phyloP scores from a whole-genome alignment of 345 rosid genomes.

The Populus deltoides region DNA sequence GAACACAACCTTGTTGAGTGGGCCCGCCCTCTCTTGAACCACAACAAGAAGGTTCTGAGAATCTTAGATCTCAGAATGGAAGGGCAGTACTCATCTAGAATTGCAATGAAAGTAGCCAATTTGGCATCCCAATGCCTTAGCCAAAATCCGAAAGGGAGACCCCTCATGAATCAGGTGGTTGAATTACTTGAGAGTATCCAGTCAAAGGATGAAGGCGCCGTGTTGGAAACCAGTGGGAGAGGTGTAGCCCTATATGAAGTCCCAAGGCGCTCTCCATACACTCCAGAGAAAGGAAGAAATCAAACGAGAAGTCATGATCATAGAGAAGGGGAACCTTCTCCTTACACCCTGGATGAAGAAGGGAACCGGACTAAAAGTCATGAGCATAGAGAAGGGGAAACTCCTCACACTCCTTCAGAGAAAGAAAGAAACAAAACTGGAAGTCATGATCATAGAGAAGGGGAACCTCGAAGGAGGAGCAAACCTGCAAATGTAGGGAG shows the following conservation, averaged over 20 bases:
- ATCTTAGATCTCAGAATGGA: constrained; percentile 91
- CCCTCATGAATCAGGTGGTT: constrained; percentile 80
- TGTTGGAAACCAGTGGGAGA: constrained; percentile 38
- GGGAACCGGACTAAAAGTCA: not conserved
- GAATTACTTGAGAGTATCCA: constrained; percentile 64
- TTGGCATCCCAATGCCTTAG: constrained; percentile 87
- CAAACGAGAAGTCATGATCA: constrained; percentile 4
- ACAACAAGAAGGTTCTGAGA: constrained; percentile 79
- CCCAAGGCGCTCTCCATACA: constrained; percentile 20
- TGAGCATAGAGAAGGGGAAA: not conserved
- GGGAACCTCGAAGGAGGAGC: constrained; percentile 17
- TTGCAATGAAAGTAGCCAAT: constrained; percentile 68
- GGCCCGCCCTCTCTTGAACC: constrained; percentile 85
- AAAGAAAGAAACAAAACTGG: not conserved
- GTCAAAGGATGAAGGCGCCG: constrained; percentile 42
- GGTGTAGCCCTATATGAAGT: constrained; percentile 56
- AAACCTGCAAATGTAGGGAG: constrained; percentile 48
- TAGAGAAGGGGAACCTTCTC: not conserved
- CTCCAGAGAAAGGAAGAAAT: constrained; percentile 20
- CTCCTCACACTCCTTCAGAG: not conserved
- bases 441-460: constrained; percentile 13
- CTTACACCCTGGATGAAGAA: not conserved
- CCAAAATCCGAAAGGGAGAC: constrained; percentile 90
- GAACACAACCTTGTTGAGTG: constrained; percentile 95
- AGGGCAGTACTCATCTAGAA: constrained; percentile 64